Evolutionary conservation across 306 rosid genomes (phyloP), one percentile per base, ranked within the genome.

Genomic region (Benincasa hispida): DNA sequence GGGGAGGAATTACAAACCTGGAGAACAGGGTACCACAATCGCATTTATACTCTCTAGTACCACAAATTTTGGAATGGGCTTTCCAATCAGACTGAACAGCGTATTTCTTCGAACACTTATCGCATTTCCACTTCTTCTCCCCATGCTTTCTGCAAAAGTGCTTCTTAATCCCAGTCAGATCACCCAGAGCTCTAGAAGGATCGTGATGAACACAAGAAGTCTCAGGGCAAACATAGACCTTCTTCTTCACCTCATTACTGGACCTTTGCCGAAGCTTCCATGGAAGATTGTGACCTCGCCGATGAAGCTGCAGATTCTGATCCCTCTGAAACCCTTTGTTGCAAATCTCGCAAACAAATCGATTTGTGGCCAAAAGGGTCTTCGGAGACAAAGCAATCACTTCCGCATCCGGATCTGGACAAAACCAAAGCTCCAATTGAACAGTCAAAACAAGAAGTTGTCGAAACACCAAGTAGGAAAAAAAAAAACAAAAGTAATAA

Each of bases 41-140:
- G 84, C 98, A 93, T 84, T 89, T 93, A 77, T 93, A 93, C 88
- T 93, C 98, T 60, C 92, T 81, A 57, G 96, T 87, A 34, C 98
- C 97, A 70, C 98, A 93, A 60, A 93, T 84, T 75, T 91, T 93
- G 22, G 91, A 89, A 85, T 93, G 98, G 34, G 98, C 98, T 78
- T 93, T 93, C 96, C 98, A 93, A 87, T 93, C 98, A 8, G 98
- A 93, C 79, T 93, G 98, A 62, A 93, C 98, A 0, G 98, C 98
- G 76, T 93, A 93, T 69, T 91, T 93, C 90, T 93, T 93, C 12
- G 91, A 86, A 67, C 98, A 93, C 82, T 93, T 89, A 3, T 91
- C 98, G 59, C 98, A 93, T 85, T 93, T 91, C 98, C 98, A 93
- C 85, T 93, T 93, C 88, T 93, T 93, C 86, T 93, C 98, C 8